Conservation (phyloP, 2,329 filamentous ascomycete species). For the Paecilomyces sp. region DNA sequence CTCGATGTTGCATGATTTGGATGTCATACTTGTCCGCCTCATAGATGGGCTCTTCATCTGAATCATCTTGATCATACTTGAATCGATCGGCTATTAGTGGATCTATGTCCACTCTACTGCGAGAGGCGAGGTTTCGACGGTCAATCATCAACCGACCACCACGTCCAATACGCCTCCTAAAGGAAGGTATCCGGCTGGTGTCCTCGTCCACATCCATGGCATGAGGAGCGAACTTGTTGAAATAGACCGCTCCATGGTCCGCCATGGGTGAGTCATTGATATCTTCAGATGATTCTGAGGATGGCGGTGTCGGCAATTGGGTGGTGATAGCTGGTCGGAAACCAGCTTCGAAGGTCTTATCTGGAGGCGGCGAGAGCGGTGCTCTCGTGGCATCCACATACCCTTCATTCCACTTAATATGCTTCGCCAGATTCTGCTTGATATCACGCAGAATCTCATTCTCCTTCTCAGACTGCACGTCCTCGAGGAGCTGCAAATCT, state of each 20-base stretch:
- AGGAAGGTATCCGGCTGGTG: slow-evolving; percentile 52
- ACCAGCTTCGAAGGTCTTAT: slow-evolving; percentile 53
- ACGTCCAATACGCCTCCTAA: slow-evolving; percentile 76
- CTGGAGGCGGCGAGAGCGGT: slow-evolving; percentile 71
- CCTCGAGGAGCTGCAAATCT: slow-evolving; percentile 69
- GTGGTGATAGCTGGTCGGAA: slow-evolving; percentile 64
- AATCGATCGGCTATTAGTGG: slow-evolving; percentile 59
- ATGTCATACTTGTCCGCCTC: slow-evolving; percentile 63
- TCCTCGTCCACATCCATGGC: slow-evolving; percentile 38
- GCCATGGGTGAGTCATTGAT: slow-evolving; percentile 27
- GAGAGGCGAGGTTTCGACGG: slow-evolving; percentile 60
- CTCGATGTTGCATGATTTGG: slow-evolving; percentile 50
- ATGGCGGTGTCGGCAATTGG: slow-evolving; percentile 51
- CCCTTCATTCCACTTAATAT: slow-evolving; percentile 84
- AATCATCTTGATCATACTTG: slow-evolving; percentile 82
- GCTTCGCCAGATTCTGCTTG: slow-evolving; percentile 78
- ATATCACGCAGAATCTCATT: slow-evolving; percentile 75
- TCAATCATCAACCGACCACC: slow-evolving; percentile 84
- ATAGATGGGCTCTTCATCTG: slow-evolving; percentile 68
- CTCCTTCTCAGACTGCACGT: slow-evolving; percentile 73
- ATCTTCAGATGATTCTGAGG: slow-evolving; percentile 41
- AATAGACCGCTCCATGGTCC: slow-evolving; percentile 25
- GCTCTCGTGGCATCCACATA: slow-evolving; percentile 82
- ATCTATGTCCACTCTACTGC: slow-evolving; percentile 39
- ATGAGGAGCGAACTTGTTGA: slow-evolving; percentile 34